Evolutionary conservation across 164 flowering plant genomes (phyloP).

Genomic region (Warburgia ugandensis): DNA sequence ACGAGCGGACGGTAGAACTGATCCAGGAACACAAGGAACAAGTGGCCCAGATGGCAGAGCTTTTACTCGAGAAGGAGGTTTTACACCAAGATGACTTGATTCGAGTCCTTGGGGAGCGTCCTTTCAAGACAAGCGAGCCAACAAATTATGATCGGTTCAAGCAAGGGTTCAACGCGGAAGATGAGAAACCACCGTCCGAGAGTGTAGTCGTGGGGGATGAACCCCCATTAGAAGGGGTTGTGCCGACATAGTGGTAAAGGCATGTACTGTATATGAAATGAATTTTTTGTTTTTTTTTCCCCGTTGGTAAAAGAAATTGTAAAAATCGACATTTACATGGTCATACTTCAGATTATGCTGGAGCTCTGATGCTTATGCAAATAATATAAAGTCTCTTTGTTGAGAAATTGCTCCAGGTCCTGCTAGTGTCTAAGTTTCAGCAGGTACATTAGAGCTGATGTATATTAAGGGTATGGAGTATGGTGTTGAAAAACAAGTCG

Average conservation of each 20-base stretch:
- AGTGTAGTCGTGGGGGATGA: conserved; percentile 29
- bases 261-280: conserved; percentile 26
- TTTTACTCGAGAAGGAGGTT: conserved; percentile 84
- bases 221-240: conserved; percentile 13
- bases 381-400: too few species aligned
- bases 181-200: too few species aligned
- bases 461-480: too few species aligned
- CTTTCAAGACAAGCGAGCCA: conserved; percentile 57
- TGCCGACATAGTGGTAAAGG: conserved; percentile 32
- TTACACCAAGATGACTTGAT: conserved; percentile 84
- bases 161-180: conserved; percentile 68
- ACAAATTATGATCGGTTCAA: conserved; percentile 76
- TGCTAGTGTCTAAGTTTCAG: too few species aligned
- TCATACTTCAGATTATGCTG: too few species aligned
- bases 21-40: conserved; percentile 66
- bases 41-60: conserved; percentile 77
- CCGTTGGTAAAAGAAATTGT: too few species aligned
- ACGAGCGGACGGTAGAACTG: conserved; percentile 53
- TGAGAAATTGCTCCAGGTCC: too few species aligned
- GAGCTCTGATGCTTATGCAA: too few species aligned
- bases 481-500: too few species aligned
- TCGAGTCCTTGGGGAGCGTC: conserved; percentile 72
- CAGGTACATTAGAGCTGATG: too few species aligned
- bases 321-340: too few species aligned
- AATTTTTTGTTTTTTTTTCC: too few species aligned